phyloP scores from a whole-genome alignment of 2,329 filamentous ascomycete species.

The Stachybotrys echinatus region DNA sequence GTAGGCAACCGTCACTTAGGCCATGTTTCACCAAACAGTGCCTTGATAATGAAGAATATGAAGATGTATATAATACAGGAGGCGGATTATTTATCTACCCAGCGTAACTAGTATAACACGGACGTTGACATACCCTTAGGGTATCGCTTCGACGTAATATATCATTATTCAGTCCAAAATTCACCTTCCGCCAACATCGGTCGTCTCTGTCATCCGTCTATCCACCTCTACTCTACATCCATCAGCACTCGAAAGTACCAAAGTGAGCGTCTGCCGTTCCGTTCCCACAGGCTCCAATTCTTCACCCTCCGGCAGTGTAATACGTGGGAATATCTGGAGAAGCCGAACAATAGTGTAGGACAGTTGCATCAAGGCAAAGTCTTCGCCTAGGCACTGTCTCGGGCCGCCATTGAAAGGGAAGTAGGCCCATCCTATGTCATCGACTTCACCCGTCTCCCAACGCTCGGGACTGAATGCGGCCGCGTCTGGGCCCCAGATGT shows the following conservation, averaged over 20 bases:
- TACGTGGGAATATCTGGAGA: conserved; percentile 8
- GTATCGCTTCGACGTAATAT: no score
- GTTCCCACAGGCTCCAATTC: conserved; percentile 9
- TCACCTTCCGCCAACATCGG: no score
- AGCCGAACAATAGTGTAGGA: conserved; percentile 9
- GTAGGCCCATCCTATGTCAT: conserved; percentile 23
- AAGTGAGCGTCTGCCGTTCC: conserved; percentile 14
- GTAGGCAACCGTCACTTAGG: no score
- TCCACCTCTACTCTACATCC: conserved; percentile 1
- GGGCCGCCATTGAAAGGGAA: conserved; percentile 31
- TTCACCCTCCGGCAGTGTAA: conserved; percentile 11
- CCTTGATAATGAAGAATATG: no score
- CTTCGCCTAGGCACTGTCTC: conserved; percentile 27
- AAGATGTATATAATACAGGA: no score
- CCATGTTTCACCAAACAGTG: no score
- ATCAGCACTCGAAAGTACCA: conserved; percentile 9
- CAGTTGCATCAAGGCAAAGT: conserved; percentile 21
- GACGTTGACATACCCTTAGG: no score
- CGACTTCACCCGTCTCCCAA: conserved; percentile 24
- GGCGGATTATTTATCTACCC: no score
- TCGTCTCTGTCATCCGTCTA: no score
- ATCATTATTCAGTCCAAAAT: no score
- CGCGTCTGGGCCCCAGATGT: conserved; percentile 29
- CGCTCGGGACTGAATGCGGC: conserved; percentile 29
- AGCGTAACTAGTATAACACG: no score